These are phyloP conservation scores for Eucalyptus sp. DNA, from an alignment of 345 rosid species.

Conservation along the genomic window DNA sequence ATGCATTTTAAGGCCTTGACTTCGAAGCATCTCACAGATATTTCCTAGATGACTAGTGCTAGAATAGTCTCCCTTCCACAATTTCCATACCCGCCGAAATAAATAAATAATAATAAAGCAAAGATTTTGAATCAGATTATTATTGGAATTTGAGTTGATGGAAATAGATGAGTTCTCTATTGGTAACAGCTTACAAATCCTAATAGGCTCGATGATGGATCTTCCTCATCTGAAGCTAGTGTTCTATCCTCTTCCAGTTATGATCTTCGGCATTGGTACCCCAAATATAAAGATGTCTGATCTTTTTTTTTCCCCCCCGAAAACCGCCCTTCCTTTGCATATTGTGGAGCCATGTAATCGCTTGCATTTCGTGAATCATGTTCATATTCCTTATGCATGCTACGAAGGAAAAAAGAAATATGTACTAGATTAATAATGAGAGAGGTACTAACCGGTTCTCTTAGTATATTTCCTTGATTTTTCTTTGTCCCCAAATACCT, in stretches of 20 bases:
- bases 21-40: not conserved
- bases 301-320: constrained; percentile 1
- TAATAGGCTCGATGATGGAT: constrained; percentile 4
- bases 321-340: constrained; percentile 25
- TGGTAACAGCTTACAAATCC: constrained; percentile 4
- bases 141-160: not conserved
- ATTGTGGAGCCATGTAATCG: constrained; percentile 44
- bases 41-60: not conserved
- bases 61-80: not conserved
- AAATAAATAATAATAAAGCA: too few relatives aligned
- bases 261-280: constrained; percentile 15
- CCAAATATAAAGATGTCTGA: constrained; percentile 30
- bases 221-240: constrained; percentile 9
- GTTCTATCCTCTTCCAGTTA: constrained; percentile 31
- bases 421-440: not conserved
- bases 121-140: not conserved
- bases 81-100: not conserved
- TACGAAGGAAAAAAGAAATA: too few relatives aligned
- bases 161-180: not conserved
- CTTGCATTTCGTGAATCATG: not conserved
- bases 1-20: not conserved
- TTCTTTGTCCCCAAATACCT: constrained; percentile 15
- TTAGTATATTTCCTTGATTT: constrained; percentile 19
- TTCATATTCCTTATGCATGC: not conserved
- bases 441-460: constrained; percentile 10